Conservation (phyloP, 2,329 filamentous ascomycete species). For the Aureobasidium sp. region DNA sequence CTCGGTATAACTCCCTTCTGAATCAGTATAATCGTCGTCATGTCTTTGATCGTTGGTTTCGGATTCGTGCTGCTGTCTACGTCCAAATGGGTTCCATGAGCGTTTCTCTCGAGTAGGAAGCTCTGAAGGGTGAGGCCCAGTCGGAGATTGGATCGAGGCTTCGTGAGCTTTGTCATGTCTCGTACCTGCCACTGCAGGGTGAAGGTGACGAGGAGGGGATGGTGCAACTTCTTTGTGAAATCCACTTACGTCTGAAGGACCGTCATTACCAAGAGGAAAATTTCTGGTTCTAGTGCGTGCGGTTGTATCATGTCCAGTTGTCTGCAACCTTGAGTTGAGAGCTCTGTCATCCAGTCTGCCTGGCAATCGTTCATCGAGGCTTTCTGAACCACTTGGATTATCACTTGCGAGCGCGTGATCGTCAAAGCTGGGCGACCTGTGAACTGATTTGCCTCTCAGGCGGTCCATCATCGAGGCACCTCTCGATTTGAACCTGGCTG, state of each 20-base stretch:
- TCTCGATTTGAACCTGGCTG: conserved; percentile 15
- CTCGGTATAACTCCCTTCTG: conserved; percentile 19
- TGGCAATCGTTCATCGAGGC: neutral
- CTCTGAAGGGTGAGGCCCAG: neutral
- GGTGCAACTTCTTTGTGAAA: neutral
- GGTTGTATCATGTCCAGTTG: conserved; percentile 1
- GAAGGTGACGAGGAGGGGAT: neutral
- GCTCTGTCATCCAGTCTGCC: neutral
- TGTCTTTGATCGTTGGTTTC: neutral
- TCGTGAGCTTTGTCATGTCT: neutral
- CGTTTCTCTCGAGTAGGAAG: neutral
- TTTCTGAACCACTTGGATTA: neutral
- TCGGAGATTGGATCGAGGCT: neutral
- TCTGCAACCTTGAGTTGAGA: neutral
- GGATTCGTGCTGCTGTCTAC: neutral
- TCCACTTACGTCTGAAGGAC: neutral
- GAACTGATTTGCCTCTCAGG: conserved; percentile 12
- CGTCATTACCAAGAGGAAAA: neutral
- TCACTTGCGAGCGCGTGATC: neutral
- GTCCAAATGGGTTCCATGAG: neutral
- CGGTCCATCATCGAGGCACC: conserved; percentile 15
- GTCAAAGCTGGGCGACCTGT: neutral
- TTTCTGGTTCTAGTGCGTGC: neutral
- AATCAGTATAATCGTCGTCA: conserved; percentile 15
- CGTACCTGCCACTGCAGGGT: conserved; percentile 6